Base-by-base conservation (phyloP, 129 eudicot species). In the Flaveria ramosissima region DNA sequence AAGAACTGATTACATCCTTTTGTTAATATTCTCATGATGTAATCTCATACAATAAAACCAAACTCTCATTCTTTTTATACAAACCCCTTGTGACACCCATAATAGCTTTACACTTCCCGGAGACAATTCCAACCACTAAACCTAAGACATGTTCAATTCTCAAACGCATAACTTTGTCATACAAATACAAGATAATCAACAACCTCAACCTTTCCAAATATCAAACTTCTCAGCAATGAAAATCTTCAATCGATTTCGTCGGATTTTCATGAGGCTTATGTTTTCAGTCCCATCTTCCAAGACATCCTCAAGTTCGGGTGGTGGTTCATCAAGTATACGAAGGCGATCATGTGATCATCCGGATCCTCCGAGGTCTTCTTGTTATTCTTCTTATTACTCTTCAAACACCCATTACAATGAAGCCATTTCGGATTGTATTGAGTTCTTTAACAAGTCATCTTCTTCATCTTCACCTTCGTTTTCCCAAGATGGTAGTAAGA, bases 361-460 rank as follows among this genome's bases (percentile, higher is more conserved):
- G 0, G 93, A 91, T 16, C 83, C 90, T 39, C 97, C 93, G 0
- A 85, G 90, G 78, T 55, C 82, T 52, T 91, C 92, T 39, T 85
- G 85, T 68, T 85, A 85, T 48, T 82, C 78, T n/a, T 45, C 87
- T 23, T 85, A 87, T 79, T 84, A 85, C 80, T 85, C 96, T 21
- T 87, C 96, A 5, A 84, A 9, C 51, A 73, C 86, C 13, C 92
- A 83, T 66, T 88, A 88, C 8, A 53, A 83, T 15, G 96, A 90
- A 84, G 96, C 96, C 15, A 88, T 90, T 84, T 85, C 86, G 2
- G 93, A 88, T 32, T 88, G 93, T 71, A 90, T 88, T 26, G 93
- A 88, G 86, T 90, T 90, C 77, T 83, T 90, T 70, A 88, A 88
- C 45, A 90, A 82, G 79, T 90, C 93, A 7, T 80, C 79, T 0